Evolutionary conservation across 2,329 filamentous ascomycete species (phyloP), one percentile per base, ranked within the genome.

Genomic region (Dendrostoma leiphaemia): DNA sequence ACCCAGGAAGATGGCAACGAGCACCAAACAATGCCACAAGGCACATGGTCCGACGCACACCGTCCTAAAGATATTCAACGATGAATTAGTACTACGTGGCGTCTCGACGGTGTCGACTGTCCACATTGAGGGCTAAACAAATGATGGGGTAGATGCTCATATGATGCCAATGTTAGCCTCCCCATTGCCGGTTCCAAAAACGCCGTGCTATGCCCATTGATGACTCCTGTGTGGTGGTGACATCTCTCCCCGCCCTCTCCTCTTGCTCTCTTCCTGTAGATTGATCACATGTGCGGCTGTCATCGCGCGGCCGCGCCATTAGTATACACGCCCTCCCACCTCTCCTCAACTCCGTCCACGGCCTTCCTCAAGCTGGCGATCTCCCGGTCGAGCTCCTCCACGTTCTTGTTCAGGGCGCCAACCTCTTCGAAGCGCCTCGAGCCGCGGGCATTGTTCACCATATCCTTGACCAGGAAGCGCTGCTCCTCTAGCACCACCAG

Each of bases 401-500:
- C 73, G 62, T 96, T 96, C 54, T 86, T 80, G 4, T 85, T 85
- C 53, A 97, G 73, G 10, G 89, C 90, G 53, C 84, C 83, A 2
- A 95, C 89, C 69, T 97, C 92, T 64, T 96, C 92, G 61, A 96
- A 95, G 55, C 90, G 85, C 26, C 90, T 78, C 10, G 88, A 83
- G 38, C 85, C 86, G 45, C 86, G 87, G 0, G 91, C 90, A 57
- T 86, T 83, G 7, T 82, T 83, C 41, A 96, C 83, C 91, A 96
- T 96, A 62, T 90, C 85, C 34, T 86, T 84, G 0, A 97, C 91
- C 71, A 96, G 84, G 70, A 95, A 96, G 60, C 86, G 88, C 69
- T 97, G 92, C 71, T 97, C 92, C 68, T 96, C 91, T 1, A 97
- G 78, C 6, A 97, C 86, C 28, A 94, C 88, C 12, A 96, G 74